Evolutionary conservation across 2,329 filamentous ascomycete species (phyloP).

Genomic region (Fusarium acutatum): DNA sequence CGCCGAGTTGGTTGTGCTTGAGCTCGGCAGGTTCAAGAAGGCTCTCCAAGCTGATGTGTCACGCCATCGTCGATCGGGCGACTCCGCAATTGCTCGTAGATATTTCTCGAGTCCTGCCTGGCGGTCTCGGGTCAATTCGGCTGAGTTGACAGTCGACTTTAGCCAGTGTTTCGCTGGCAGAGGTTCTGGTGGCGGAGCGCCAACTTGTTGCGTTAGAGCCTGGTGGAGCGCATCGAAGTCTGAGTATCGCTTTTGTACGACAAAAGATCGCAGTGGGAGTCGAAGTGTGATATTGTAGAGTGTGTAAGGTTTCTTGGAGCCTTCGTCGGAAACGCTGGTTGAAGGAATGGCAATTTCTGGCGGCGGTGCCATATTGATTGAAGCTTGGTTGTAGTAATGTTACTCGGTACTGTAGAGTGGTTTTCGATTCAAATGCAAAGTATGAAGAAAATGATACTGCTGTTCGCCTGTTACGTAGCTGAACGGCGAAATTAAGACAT

Average conservation of each 20-base stretch:
- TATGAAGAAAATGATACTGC: background rate
- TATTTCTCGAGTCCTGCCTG: conserved; percentile 75
- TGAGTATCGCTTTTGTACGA: conserved; percentile 82
- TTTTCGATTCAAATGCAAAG: background rate
- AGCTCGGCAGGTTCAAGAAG: conserved; percentile 75
- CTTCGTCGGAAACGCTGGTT: conserved; percentile 65
- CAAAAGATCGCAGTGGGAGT: conserved; percentile 78
- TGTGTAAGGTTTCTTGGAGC: conserved; percentile 71
- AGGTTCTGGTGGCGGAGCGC: conserved; percentile 69
- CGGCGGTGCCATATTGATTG: conserved; percentile 66
- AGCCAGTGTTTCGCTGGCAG: conserved; percentile 82
- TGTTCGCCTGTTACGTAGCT: background rate
- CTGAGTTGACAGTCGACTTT: conserved; percentile 73
- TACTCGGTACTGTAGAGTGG: background rate
- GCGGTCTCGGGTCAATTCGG: conserved; percentile 76
- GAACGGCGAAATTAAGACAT: background rate
- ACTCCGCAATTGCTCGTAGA: conserved; percentile 74
- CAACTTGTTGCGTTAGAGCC: conserved; percentile 66
- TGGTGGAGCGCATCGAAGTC: conserved; percentile 77
- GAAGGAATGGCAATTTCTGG: conserved; percentile 74
- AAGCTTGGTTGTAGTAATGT: conserved; percentile 1
- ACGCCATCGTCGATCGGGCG: conserved; percentile 79
- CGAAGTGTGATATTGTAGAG: conserved; percentile 82
- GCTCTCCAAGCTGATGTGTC: conserved; percentile 75
- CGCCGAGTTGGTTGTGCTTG: conserved; percentile 58